Evolutionary conservation across 306 rosid species (phyloP).

Genomic region (Inga leiocalycina): DNA sequence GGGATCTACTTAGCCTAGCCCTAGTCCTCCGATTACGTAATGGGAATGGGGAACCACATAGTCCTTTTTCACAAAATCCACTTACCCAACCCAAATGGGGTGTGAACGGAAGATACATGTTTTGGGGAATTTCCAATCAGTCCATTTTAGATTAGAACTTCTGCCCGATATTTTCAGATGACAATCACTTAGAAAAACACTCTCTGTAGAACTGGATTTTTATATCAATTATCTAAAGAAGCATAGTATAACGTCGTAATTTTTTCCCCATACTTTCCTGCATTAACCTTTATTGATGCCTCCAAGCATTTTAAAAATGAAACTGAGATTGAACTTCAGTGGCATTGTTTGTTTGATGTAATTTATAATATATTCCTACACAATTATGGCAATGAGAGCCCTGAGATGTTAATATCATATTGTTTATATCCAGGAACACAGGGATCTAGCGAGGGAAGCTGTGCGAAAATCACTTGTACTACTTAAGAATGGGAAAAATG

Average conservation of each 20-base stretch:
- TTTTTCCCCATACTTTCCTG: not conserved
- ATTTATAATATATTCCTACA: constrained; percentile 29
- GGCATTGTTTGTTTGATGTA: constrained; percentile 13
- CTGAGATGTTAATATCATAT: constrained; percentile 22
- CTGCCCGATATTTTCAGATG: not conserved
- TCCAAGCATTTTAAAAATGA: not conserved
- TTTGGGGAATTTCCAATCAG: not conserved
- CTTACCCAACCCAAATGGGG: not conserved
- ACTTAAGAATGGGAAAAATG: constrained; percentile 87
- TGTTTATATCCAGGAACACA: constrained; percentile 63
- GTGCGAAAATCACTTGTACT: constrained; percentile 90
- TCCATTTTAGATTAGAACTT: not conserved
- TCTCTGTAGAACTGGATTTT: not conserved
- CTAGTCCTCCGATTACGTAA: not conserved
- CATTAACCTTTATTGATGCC: not conserved
- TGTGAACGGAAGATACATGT: not conserved
- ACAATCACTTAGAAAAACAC: not conserved
- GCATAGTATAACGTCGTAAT: not conserved
- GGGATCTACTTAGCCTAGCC: not conserved
- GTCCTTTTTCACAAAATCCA: not conserved
- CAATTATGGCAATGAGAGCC: constrained; percentile 16
- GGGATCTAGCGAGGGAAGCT: constrained; percentile 94
- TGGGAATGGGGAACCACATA: not conserved
- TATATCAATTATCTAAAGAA: constrained; percentile 15
- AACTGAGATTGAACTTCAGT: not conserved